Base-by-base conservation (phyloP, 2,329 filamentous ascomycete genomes). In the Lanzia echinophila region DNA sequence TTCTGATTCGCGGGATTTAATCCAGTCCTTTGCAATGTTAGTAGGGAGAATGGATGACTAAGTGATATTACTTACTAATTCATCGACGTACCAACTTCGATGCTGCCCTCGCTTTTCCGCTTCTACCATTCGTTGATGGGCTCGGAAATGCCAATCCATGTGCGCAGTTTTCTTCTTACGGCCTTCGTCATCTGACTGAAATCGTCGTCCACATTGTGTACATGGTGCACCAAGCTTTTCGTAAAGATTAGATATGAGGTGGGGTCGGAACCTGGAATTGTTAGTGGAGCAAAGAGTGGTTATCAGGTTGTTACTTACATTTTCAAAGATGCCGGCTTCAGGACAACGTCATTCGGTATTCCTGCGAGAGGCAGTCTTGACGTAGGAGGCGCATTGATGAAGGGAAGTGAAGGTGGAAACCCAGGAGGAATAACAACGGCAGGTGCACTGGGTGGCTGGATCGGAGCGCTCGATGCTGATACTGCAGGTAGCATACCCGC, bases 121-220 rank as follows among this genome's bases (percentile, higher is more conserved):
- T 62, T 97, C 92, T 2, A 84, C 84, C 71, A 95, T 89, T 44
- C 90, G 86, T 65, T 91, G 87, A 66, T 96, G 92, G 22, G 92
- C 91, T 54, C 87, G 85, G 73, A 99, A 99, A 71, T 99, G 94
- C 94, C 94, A 99, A 71, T 99, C 94, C 76, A 99, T 85, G 68
- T 99, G 94, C 3, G 86, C 83, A 22, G 86, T 88, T 73, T 97
- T 97, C 74, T 87, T 88, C 67, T 86, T 84, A 64, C 83, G 87
- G 12, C 92, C 92, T 60, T 88, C 83, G 12, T 84, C 82, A 47
- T 88, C 88, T 4, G 81, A 81, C 51, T 79, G 79, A 69, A 99
- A 99, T 2, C 94, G 85, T 56, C 91, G 82, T 22, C 92, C 94
- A 68, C 94, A 99, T 56, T 92, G 92, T 12, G 86, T 88, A 69